These are phyloP conservation scores for Amoebophrya sp. DNA, from an alignment of 169 alveolate genomes.

Conservation along the genomic window DNA sequence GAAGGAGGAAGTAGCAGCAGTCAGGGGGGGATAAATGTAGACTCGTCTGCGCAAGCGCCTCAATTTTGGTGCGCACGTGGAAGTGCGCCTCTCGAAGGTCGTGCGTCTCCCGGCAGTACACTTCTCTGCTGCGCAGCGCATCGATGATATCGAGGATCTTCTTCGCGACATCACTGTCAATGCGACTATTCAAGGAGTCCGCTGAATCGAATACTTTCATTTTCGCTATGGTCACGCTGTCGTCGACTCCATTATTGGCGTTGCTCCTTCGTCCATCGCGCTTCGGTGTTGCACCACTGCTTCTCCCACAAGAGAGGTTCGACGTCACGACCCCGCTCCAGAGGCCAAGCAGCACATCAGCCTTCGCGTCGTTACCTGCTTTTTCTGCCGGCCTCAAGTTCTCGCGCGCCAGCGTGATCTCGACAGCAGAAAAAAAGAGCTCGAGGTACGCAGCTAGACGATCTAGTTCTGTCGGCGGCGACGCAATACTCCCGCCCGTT, in stretches of 20 bases:
- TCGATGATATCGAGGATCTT: background rate
- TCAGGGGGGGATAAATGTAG: background rate
- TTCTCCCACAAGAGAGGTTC: no score
- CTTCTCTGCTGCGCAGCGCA: background rate
- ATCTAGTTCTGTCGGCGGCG: background rate
- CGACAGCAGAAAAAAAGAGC: background rate
- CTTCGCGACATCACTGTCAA: background rate
- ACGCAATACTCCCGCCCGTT: background rate
- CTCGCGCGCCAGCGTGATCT: background rate
- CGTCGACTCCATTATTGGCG: background rate
- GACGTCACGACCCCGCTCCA: conserved; percentile 7
- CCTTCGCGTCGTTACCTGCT: background rate
- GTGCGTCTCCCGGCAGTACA: background rate
- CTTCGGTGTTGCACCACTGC: background rate
- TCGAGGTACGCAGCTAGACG: background rate
- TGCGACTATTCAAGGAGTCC: background rate
- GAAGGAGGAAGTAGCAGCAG: background rate
- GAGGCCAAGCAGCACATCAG: background rate
- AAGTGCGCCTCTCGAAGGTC: background rate
- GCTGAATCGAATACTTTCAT: background rate
- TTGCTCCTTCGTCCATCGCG: background rate
- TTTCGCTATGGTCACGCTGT: background rate
- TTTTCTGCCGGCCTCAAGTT: background rate
- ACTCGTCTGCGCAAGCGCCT: background rate
- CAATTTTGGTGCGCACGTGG: background rate